Evolutionary conservation across 2,329 filamentous ascomycete species (phyloP).

Genomic region (Parasarocladium wereldwijsianum): DNA sequence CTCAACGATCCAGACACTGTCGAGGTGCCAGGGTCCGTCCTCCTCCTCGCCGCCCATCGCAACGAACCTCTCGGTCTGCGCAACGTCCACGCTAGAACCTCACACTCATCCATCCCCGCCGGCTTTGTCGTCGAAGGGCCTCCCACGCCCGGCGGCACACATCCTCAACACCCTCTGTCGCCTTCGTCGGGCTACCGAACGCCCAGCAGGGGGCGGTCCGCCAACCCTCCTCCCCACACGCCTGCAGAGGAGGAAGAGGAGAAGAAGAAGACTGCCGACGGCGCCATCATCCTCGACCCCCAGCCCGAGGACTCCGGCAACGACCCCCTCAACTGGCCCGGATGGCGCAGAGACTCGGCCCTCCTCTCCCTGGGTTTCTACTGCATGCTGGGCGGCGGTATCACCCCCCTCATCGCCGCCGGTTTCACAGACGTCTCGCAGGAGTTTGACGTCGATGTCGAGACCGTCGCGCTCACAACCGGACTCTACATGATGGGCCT

Average conservation of each 20-base stretch:
- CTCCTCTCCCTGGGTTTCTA: conserved; percentile 77
- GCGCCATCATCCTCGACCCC: conserved; percentile 74
- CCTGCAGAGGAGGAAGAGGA: conserved; percentile 15
- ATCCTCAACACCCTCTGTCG: not conserved
- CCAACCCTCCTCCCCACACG: conserved; percentile 6
- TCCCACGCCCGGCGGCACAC: conserved; percentile 12
- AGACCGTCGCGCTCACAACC: conserved; percentile 71
- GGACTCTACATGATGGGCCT: conserved; percentile 91
- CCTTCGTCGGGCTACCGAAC: not conserved
- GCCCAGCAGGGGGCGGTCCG: conserved; percentile 3
- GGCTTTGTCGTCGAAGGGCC: conserved; percentile 24
- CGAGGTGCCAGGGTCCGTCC: conserved; percentile 63
- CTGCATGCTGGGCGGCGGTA: conserved; percentile 84
- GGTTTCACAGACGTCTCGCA: conserved; percentile 71
- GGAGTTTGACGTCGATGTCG: conserved; percentile 48
- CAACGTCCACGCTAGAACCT: conserved; percentile 41
- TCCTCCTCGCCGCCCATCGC: conserved; percentile 37
- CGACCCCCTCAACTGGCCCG: conserved; percentile 85
- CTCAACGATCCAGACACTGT: conserved; percentile 68
- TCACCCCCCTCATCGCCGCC: conserved; percentile 79
- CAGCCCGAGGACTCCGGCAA: conserved; percentile 85
- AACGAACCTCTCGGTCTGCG: conserved; percentile 46
- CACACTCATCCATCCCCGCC: conserved; percentile 39
- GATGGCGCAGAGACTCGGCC: conserved; percentile 65
- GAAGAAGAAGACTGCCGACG: conserved; percentile 68